phyloP scores from a whole-genome alignment of 164 flowering plant genomes.

The Akebia trifoliata region DNA sequence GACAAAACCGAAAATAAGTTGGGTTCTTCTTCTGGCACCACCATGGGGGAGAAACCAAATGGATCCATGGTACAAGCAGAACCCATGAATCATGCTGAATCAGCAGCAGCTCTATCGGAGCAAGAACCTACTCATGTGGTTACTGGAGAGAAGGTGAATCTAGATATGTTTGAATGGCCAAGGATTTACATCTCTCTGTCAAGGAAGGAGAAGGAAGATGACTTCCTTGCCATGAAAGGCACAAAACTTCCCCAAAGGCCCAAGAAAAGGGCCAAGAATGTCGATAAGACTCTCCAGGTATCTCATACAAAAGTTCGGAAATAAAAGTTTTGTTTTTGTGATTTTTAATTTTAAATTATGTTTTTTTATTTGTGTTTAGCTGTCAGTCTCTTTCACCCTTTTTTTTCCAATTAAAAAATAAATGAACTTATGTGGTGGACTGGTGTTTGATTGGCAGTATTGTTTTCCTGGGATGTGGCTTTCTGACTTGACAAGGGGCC shows the following conservation, averaged over 20 bases:
- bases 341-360: background rate
- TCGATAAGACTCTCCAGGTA: conserved; percentile 61
- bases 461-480: conserved; percentile 72
- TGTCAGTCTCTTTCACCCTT: too few species aligned
- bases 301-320: too few species aligned
- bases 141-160: conserved; percentile 27
- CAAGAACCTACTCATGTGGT: conserved; percentile 2
- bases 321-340: too few species aligned
- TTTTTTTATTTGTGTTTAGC: background rate
- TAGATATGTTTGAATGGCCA: conserved; percentile 44
- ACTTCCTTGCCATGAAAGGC: conserved; percentile 70
- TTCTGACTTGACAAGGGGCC: conserved; percentile 56
- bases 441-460: conserved; percentile 27
- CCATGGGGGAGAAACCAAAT: conserved; percentile 8
- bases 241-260: conserved; percentile 78
- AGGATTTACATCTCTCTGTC: conserved; percentile 50
- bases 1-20: conserved; percentile 16
- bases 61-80: conserved; percentile 10
- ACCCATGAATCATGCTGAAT: conserved; percentile 5
- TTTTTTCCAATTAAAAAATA: too few species aligned
- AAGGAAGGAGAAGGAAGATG: conserved; percentile 80
- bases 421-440: too few species aligned
- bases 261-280: conserved; percentile 61
- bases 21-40: background rate
- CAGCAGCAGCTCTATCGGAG: too few species aligned